Percentiles rank a stretch among this genome's conserved stretches.
Conservation (phyloP, 2,329 filamentous ascomycete species). For the Xylariaceae sp. region DNA sequence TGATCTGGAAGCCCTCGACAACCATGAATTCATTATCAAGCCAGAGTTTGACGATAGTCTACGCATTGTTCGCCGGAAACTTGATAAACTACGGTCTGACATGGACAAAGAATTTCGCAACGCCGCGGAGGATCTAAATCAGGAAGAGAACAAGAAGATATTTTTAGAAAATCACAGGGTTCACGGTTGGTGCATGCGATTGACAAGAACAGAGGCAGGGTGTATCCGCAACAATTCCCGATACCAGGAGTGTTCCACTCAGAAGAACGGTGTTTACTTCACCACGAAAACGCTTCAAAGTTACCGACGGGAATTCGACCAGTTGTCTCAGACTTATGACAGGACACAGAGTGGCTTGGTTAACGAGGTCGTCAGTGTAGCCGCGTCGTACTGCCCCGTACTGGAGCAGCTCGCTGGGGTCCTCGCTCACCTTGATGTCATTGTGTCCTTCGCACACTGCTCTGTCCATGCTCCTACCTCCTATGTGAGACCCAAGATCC, state of each 20-base stretch:
- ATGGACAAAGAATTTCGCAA: slow-evolving; percentile 78
- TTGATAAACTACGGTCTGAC: slow-evolving; percentile 76
- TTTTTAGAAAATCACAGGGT: slow-evolving; percentile 95
- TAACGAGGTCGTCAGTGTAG: slow-evolving; percentile 86
- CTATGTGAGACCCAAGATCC: slow-evolving; percentile 87
- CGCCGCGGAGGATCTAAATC: slow-evolving; percentile 75
- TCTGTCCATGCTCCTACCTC: slow-evolving; percentile 88
- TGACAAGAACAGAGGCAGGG: slow-evolving; percentile 85
- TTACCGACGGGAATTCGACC: slow-evolving; percentile 85
- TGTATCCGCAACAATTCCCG: slow-evolving; percentile 87
- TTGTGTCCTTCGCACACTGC: slow-evolving; percentile 88
- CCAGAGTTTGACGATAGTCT: slow-evolving; percentile 92
- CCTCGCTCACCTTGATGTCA: slow-evolving; percentile 89
- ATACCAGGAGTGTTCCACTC: slow-evolving; percentile 93
- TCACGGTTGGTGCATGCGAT: slow-evolving; percentile 92
- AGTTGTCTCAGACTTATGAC: slow-evolving; percentile 91
- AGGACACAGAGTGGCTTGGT: slow-evolving; percentile 89
- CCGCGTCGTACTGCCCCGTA: slow-evolving; percentile 90
- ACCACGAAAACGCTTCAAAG: slow-evolving; percentile 78
- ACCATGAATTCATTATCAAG: slow-evolving; percentile 98
- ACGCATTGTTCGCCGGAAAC: slow-evolving; percentile 81
- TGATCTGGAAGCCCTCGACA: slow-evolving; percentile 89
- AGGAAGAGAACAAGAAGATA: slow-evolving; percentile 97
- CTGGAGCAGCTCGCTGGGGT: slow-evolving; percentile 84
- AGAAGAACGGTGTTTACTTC: slow-evolving; percentile 99